A percentile compares a stretch with the other conserved stretches of the same genome.
Conservation (phyloP, 192 early-diverging fungal species). For the Coemansia sp. region DNA sequence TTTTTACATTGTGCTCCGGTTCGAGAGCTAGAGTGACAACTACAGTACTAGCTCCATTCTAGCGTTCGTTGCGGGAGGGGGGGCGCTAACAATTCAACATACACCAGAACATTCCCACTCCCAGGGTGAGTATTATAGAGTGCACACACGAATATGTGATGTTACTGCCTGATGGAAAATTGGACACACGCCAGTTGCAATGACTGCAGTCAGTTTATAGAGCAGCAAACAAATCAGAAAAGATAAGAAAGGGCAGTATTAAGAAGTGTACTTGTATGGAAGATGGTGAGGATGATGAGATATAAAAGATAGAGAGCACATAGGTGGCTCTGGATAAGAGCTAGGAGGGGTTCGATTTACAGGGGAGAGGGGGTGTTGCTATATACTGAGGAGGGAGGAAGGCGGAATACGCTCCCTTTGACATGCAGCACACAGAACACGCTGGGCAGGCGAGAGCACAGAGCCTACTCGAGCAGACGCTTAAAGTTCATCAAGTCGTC, state of each 20-base stretch:
- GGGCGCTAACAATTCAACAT: neutral
- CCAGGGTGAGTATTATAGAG: neutral
- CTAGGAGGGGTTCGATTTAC: conserved; percentile 13
- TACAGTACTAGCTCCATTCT: neutral
- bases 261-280: conserved; percentile 2
- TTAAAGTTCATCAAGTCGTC: conserved; percentile 53
- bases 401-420: conserved; percentile 7
- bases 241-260: neutral
- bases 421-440: conserved; percentile 13
- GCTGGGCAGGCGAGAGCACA: conserved; percentile 1
- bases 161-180: neutral
- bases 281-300: conserved; percentile 3
- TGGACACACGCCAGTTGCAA: neutral
- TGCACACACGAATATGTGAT: neutral
- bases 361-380: neutral
- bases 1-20: neutral
- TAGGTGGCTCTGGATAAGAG: conserved; percentile 1
- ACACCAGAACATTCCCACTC: neutral
- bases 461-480: conserved; percentile 47
- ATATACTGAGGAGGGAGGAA: conserved; percentile 4
- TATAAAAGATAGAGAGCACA: neutral
- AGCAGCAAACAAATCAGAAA: neutral
- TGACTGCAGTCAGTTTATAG: neutral
- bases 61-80: neutral
- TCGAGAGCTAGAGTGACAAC: neutral